Evolutionary conservation across 257 asterid species (phyloP), one percentile per base, ranked within the genome.

Genomic region (Ehretia macrophylla): DNA sequence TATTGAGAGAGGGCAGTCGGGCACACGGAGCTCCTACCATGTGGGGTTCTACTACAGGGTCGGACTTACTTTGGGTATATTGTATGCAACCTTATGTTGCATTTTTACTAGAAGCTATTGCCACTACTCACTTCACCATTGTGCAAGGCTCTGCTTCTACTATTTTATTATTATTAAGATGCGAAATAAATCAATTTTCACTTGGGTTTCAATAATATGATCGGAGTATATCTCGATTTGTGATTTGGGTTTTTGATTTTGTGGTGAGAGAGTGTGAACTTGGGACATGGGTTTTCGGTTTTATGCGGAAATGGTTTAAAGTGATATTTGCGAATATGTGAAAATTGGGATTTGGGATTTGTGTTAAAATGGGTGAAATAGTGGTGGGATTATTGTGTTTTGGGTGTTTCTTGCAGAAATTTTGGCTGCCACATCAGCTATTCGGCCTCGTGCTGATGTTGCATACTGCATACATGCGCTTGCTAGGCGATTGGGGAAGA

Each of bases 381-480:
- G 4, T 44, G 6, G 64, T 40, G 65, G 60, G 55, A 51, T 51
- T 54, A 48, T 20, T 56, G 66, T 68, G 66, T 60, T 69, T 72
- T 57, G 72, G 70, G 58, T 83, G 77, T 68, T 77, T 75, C 70
- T 79, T 79, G 84, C 89, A 92, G 99, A 88, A 77, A 84, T 92
- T 75, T 65, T 88, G 86, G 80, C 76, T 56, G 91, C 83, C 75
- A 81, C 94, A 56, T 81, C 97, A 4, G 84, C 87, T 11, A 47
- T 74, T 51, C 87, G 96, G 32, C 95, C 99, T 56, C 81, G 96
- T 59, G 93, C 91, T 66, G 97, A 92, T 74, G 97, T 88, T 79
- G 97, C 93, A 13, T 92, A 88, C 80, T 92, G 99, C 78, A 75
- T 88, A 70, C 96, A 86, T 60, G 99, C 94, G 32, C 86, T 92